These are phyloP conservation scores for Penicillium sp. DNA, from an alignment of 2,329 filamentous ascomycete species.

Conservation along the genomic window DNA sequence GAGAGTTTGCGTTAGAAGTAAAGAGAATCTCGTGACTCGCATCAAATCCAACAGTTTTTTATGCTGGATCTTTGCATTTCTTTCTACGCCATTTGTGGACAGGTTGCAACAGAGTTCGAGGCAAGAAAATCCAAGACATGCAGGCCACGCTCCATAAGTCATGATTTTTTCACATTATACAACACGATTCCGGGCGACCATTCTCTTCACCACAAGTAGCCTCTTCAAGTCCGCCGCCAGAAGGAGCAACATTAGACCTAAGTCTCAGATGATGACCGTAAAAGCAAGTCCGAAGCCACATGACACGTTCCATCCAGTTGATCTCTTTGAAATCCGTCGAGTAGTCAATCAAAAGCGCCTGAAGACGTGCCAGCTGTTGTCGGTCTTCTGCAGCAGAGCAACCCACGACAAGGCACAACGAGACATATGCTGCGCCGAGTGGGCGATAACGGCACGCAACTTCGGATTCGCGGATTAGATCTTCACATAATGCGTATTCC, in stretches of 20 bases:
- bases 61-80: too few species aligned
- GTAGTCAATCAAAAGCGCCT: slow-evolving; percentile 20
- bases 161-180: not conserved
- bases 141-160: not conserved
- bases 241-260: not conserved
- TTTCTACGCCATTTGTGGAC: too few species aligned
- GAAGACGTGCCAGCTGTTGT: slow-evolving; percentile 11
- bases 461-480: slow-evolving; percentile 15
- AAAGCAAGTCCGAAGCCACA: slow-evolving; percentile 13
- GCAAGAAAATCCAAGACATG: not conserved
- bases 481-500: slow-evolving; percentile 11
- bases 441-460: slow-evolving; percentile 22
- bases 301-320: slow-evolving; percentile 15
- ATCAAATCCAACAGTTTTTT: too few species aligned
- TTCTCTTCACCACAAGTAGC: not conserved
- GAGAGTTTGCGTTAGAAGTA: too few species aligned
- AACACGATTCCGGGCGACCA: slow-evolving; percentile 2
- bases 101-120: not conserved
- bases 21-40: too few species aligned
- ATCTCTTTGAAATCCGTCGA: slow-evolving; percentile 23
- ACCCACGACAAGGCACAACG: slow-evolving; percentile 20
- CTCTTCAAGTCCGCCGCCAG: not conserved
- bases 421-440: slow-evolving; percentile 23
- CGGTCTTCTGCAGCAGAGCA: slow-evolving; percentile 20
- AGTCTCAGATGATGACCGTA: slow-evolving; percentile 13